Conservation (phyloP, 2,329 filamentous ascomycete species). For the Fonsecaea erecta region DNA sequence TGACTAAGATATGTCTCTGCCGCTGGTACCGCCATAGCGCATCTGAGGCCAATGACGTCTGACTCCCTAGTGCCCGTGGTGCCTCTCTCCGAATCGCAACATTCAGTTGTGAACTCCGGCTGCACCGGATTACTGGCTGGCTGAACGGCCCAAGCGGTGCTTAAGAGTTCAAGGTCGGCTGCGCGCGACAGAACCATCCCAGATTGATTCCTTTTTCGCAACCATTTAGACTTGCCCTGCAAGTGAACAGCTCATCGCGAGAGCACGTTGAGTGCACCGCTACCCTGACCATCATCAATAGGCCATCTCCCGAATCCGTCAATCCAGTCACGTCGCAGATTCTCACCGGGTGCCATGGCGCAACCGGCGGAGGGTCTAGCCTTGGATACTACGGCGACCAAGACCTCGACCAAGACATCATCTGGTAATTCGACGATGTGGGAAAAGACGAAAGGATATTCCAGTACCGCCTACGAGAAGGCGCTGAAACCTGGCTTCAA, state of each 20-base stretch:
- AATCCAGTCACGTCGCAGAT: not conserved
- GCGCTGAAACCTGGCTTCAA: constrained; percentile 71
- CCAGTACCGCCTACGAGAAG: constrained; percentile 48
- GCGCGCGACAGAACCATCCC: constrained; percentile 11
- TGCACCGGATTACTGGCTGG: constrained; percentile 27
- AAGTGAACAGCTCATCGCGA: not conserved
- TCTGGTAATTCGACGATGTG: constrained; percentile 52
- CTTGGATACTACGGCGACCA: constrained; percentile 11
- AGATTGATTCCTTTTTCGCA: not conserved
- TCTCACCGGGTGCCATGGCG: constrained; percentile 19
- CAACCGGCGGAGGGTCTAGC: constrained; percentile 11
- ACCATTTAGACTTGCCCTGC: not conserved
- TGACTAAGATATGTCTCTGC: constrained; percentile 32
- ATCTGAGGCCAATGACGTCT: constrained; percentile 25
- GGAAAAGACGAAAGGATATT: constrained; percentile 57
- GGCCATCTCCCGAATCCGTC: not conserved
- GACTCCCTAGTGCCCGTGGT: not conserved
- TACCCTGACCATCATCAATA: not conserved
- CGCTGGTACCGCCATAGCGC: no score
- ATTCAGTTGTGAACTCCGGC: constrained; percentile 17
- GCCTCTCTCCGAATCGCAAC: not conserved
- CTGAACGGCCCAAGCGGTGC: constrained; percentile 1
- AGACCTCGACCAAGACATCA: constrained; percentile 9
- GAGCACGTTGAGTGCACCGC: not conserved
- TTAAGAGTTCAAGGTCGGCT: constrained; percentile 3